Conservation (phyloP, 1,139 yeast species). For the Zygoascus sp. region DNA sequence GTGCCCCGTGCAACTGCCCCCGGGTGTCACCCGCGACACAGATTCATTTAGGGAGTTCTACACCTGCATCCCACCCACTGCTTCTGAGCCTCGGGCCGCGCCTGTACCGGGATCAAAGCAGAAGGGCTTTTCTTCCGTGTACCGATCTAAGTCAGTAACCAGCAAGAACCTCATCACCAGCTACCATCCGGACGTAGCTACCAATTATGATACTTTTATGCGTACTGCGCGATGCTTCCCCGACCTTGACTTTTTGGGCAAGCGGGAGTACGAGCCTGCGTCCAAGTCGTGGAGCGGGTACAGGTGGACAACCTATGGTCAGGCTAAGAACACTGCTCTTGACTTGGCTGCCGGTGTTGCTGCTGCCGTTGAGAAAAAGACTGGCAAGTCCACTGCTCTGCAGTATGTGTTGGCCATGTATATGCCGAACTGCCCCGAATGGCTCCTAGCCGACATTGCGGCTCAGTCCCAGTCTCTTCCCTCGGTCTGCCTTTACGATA, state of each 20-base stretch:
- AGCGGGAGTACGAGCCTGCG: constrained; percentile 43
- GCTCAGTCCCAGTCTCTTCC: constrained; percentile 49
- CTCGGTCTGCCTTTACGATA: constrained; percentile 58
- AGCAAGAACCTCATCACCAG: constrained; percentile 42
- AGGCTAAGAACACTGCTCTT: constrained; percentile 42
- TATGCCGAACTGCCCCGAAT: constrained; percentile 54
- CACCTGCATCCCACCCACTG: not conserved
- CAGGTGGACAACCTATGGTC: constrained; percentile 44
- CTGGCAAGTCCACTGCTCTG: constrained; percentile 27
- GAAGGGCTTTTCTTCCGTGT: constrained; percentile 52
- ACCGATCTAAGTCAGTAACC: constrained; percentile 44
- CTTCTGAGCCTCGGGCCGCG: constrained; percentile 33
- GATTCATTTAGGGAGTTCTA: not conserved
- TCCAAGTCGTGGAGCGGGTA: constrained; percentile 45
- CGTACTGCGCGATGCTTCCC: constrained; percentile 39
- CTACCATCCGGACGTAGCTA: constrained; percentile 47
- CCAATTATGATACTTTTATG: constrained; percentile 49
- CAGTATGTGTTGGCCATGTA: constrained; percentile 52
- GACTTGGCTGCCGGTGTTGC: constrained; percentile 64
- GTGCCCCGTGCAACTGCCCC: constrained; percentile 7
- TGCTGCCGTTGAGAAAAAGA: constrained; percentile 35
- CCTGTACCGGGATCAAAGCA: constrained; percentile 46
- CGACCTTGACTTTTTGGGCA: constrained; percentile 48
- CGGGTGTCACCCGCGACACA: not conserved
- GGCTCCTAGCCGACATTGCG: constrained; percentile 60